Percentiles rank a stretch among this genome's conserved stretches.
phyloP scores from a whole-genome alignment of 2,329 filamentous ascomycete species.

The Sphaerulina musiva region DNA sequence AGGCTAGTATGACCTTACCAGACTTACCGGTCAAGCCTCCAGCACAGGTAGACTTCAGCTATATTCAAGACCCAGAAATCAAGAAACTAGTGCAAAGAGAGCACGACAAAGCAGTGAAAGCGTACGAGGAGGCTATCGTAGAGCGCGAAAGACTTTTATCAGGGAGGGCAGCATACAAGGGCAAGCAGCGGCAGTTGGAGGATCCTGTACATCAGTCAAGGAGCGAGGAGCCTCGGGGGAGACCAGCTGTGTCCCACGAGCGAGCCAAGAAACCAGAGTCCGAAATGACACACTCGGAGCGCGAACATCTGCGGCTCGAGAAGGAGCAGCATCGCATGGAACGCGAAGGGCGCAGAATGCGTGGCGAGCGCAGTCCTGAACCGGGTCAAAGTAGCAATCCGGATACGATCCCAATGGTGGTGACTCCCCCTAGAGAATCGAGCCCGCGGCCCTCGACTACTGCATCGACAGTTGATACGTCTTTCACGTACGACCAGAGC shows the following conservation, averaged over 20 bases:
- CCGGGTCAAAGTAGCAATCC: neutral
- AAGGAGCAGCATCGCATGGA: constrained; percentile 31
- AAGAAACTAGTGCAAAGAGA: constrained; percentile 66
- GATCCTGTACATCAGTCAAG: constrained; percentile 5
- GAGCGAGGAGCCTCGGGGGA: constrained; percentile 17
- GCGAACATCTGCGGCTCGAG: constrained; percentile 27
- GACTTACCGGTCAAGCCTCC: constrained; percentile 46
- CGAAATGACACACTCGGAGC: constrained; percentile 27
- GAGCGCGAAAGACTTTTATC: constrained; percentile 43
- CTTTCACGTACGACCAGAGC: constrained; percentile 4
- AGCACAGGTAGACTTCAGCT: constrained; percentile 49
- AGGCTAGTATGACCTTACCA: neutral
- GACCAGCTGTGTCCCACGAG: neutral
- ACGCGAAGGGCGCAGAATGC: constrained; percentile 27
- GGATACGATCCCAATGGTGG: neutral
- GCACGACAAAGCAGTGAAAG: constrained; percentile 55
- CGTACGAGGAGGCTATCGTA: constrained; percentile 61
- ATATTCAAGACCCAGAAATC: constrained; percentile 57
- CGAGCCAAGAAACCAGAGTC: constrained; percentile 15
- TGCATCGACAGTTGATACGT: constrained; percentile 4
- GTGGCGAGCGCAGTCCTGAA: constrained; percentile 24
- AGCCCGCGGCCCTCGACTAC: constrained; percentile 7
- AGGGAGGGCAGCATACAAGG: neutral
- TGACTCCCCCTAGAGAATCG: neutral
- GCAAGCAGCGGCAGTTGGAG: constrained; percentile 21